Base-by-base conservation (phyloP, 106 monocot genomes). In the Dendrobium chrysotoxum region DNA sequence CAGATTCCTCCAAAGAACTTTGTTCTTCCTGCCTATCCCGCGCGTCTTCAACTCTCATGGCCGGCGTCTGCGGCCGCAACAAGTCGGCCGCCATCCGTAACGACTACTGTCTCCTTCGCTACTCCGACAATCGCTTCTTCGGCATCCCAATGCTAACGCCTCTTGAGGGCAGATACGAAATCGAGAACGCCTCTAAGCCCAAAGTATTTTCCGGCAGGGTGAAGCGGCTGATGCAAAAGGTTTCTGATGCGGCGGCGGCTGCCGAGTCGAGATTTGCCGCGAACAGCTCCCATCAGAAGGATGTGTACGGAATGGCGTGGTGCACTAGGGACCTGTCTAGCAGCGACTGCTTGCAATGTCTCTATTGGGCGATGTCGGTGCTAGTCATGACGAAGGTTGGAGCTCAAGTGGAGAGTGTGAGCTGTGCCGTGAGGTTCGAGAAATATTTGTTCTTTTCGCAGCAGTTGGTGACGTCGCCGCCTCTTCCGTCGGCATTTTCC, bases 61-160 rank as follows among this genome's bases (percentile, higher is more conserved):
- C 75, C 39, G 46, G 76, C 26, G 76, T 17, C 47, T 76, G 76
- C 26, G 76, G 76, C 28, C 15, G 5, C 76, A 46, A 47, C 76
- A 76, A 45, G 17, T 76, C 76, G 10, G 76, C 47, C 11, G 76
- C 23, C 47, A 13, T 76, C 26, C 44, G 76, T 5, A 46, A 76
- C 76, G 76, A 76, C 44, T 26, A 12, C 76, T 76, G 76, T 44
- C 12, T 46, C 75, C 75, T 75, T 1, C 76, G 76, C 76, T 76
- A 76, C 47, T 47, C 47, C 26, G 40, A 50, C 25, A 2, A 76
- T 3, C 5, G 13, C 38, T 76, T 76, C 76, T 50, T 76, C 47
- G 26, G 46, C 46, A 4, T 28, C 50, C 28, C 47, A 16, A 40
- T 41, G 39, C 44, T 45, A 6, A 74, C 18, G 4, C 76, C 25